These are phyloP conservation scores for Pistacia integerrima DNA, from an alignment of 345 rosid genomes.

Conservation along the genomic window DNA sequence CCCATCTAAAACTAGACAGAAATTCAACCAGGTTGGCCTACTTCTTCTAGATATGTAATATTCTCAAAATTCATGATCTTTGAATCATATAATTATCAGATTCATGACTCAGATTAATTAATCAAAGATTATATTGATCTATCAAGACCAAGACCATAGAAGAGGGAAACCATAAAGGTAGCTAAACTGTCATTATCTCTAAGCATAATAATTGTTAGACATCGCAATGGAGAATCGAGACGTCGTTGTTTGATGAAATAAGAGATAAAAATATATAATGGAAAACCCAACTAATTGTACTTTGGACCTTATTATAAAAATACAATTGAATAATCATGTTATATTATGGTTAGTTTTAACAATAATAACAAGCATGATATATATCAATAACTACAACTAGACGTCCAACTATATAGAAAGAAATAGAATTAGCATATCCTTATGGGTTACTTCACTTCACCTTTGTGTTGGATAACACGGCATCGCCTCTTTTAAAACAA, in stretches of 20 bases:
- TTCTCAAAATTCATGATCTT: background rate
- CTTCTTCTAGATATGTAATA: background rate
- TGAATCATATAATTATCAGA: constrained; percentile 1
- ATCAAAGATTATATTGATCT: too few relatives aligned
- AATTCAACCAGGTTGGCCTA: background rate
- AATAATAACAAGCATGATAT: constrained; percentile 11
- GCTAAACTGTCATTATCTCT: constrained; percentile 38
- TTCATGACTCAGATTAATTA: background rate
- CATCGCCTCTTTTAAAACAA: constrained; percentile 15
- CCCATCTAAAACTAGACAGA: background rate
- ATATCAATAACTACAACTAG: constrained; percentile 17
- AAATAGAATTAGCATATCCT: constrained; percentile 9
- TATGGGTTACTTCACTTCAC: constrained; percentile 45
- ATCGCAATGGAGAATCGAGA: constrained; percentile 22
- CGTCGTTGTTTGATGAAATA: constrained; percentile 16
- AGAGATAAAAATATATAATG: background rate
- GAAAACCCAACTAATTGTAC: constrained; percentile 26
- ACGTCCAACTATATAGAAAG: background rate
- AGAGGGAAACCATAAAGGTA: constrained; percentile 27
- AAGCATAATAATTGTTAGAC: constrained; percentile 21
- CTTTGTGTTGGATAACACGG: constrained; percentile 38
- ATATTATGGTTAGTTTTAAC: constrained; percentile 36
- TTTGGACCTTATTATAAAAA: constrained; percentile 14
- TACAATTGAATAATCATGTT: constrained; percentile 11
- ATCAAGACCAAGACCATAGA: background rate